phyloP scores from a whole-genome alignment of 208 protist genomes.

The Wallacemonas rigidus region DNA sequence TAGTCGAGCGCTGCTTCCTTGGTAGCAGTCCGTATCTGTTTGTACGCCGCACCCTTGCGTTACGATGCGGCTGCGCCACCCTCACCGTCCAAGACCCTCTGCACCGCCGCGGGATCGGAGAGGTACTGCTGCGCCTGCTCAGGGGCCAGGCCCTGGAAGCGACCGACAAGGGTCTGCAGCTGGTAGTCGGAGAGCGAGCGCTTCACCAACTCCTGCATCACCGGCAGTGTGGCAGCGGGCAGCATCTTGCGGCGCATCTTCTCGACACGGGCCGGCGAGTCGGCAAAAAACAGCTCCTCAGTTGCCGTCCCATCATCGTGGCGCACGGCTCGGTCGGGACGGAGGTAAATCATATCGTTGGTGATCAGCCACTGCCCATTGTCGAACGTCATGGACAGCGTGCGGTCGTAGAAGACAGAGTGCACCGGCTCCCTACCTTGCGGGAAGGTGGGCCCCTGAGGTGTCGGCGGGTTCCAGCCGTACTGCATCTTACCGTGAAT shows the following conservation, averaged over 20 bases:
- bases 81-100: constrained; percentile 23
- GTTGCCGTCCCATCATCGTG: constrained; percentile 52
- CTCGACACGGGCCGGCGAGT: constrained; percentile 54
- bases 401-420: constrained; percentile 84
- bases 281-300: constrained; percentile 74
- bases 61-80: background rate
- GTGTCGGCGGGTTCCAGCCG: constrained; percentile 55
- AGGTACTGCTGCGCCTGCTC: constrained; percentile 49
- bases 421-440: constrained; percentile 44
- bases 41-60: too few relatives aligned
- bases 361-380: constrained; percentile 50
- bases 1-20: too few relatives aligned
- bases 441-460: constrained; percentile 33
- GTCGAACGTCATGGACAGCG: constrained; percentile 46
- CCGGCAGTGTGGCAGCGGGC: constrained; percentile 42
- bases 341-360: constrained; percentile 86
- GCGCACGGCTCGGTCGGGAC: constrained; percentile 66
- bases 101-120: constrained; percentile 34
- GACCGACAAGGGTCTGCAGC: constrained; percentile 37
- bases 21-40: too few relatives aligned
- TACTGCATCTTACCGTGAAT: constrained; percentile 79
- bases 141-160: constrained; percentile 35
- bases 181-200: constrained; percentile 39
- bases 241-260: constrained; percentile 58
- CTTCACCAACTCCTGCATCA: constrained; percentile 63